phyloP scores from a whole-genome alignment of 805 yeast genomes.

The Yarrowia sp. region DNA sequence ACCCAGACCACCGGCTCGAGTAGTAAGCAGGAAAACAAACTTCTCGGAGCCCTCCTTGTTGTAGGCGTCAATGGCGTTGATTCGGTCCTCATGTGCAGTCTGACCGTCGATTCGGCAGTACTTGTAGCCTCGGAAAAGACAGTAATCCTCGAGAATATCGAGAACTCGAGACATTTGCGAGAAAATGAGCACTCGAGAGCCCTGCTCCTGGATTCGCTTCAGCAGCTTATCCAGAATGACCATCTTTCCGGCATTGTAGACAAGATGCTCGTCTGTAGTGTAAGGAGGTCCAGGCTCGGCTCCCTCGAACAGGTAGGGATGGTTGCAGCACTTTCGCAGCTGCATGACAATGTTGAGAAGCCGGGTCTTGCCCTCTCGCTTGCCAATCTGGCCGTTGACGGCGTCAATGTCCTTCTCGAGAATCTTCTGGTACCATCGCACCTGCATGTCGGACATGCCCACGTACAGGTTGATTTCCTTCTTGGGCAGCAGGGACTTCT shows the following conservation, averaged over 20 bases:
- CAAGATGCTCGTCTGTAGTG: conserved; percentile 92
- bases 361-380: conserved; percentile 84
- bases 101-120: conserved; percentile 95
- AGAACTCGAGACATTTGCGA: conserved; percentile 92
- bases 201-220: conserved; percentile 72
- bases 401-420: conserved; percentile 94
- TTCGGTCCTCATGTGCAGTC: conserved; percentile 90
- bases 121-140: conserved; percentile 79
- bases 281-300: conserved; percentile 99
- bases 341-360: conserved; percentile 95
- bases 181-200: conserved; percentile 88
- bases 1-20: conserved; percentile 97
- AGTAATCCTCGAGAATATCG: conserved; percentile 92
- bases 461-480: conserved; percentile 87
- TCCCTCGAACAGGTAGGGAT: conserved; percentile 96
- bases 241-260: conserved; percentile 89
- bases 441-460: conserved; percentile 97
- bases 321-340: conserved; percentile 93
- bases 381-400: conserved; percentile 89
- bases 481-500: conserved; percentile 86
- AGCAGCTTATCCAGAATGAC: conserved; percentile 83
- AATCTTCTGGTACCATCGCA: conserved; percentile 85
- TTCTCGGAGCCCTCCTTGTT: conserved; percentile 81
- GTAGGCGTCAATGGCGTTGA: conserved; percentile 89
- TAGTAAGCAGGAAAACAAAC: conserved; percentile 83